Conservation (phyloP, 2,329 filamentous ascomycete species). For the Cercospora brassicicola region DNA sequence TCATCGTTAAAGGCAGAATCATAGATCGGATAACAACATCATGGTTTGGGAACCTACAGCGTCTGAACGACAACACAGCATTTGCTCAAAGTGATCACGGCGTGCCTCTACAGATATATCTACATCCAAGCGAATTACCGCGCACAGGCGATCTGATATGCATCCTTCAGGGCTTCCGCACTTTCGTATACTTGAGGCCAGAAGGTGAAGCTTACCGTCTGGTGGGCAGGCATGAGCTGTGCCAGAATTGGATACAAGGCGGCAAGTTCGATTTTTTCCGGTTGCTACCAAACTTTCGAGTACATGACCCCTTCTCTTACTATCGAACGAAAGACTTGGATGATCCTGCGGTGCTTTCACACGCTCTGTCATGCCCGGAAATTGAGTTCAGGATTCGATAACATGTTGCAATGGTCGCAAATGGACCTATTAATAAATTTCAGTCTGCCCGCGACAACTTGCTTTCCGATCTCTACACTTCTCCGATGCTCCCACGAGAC, state of each 20-base stretch:
- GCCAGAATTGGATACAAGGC: neutral
- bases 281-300: neutral
- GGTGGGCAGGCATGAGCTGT: neutral
- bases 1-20: neutral
- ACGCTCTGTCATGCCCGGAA: neutral
- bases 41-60: neutral
- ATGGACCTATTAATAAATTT: neutral
- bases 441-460: neutral
- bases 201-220: neutral
- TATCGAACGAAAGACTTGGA: neutral
- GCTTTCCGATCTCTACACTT: neutral
- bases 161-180: neutral
- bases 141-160: neutral
- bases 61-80: neutral
- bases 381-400: neutral
- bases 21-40: neutral
- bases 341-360: neutral
- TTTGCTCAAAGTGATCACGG: neutral
- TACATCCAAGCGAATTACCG: neutral
- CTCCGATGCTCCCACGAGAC: neutral
- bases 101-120: neutral
- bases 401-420: neutral
- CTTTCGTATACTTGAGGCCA: neutral
- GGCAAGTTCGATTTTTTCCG: neutral
- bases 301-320: neutral